Percentiles rank a stretch among this genome's conserved stretches.
These are phyloP conservation scores for Fulvia fulva DNA, from an alignment of 2,329 filamentous ascomycete genomes.

Conservation along the genomic window DNA sequence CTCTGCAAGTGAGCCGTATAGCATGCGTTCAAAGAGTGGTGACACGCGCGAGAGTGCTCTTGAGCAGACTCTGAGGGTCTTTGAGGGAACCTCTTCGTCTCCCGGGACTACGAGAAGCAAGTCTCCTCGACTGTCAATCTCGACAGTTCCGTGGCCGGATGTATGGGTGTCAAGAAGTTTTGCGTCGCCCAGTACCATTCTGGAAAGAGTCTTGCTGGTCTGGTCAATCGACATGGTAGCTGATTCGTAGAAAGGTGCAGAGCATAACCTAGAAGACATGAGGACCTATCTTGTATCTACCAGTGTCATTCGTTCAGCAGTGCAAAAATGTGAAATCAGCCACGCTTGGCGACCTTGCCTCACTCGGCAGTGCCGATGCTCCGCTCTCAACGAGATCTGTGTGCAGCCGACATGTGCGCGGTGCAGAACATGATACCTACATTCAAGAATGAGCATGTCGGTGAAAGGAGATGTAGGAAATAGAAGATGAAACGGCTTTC, in stretches of 20 bases:
- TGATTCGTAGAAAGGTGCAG: too few relatives aligned
- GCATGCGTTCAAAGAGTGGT: slow-evolving; percentile 3
- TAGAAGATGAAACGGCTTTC: too few relatives aligned
- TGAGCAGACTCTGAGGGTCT: not conserved
- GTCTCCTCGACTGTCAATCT: not conserved
- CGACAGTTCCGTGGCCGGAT: not conserved
- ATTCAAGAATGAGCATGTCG: too few relatives aligned
- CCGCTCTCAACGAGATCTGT: not conserved
- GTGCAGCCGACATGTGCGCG: not conserved
- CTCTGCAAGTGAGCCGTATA: not conserved
- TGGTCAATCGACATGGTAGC: too few relatives aligned
- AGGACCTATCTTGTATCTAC: not conserved
- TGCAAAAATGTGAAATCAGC: not conserved
- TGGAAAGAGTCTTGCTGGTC: too few relatives aligned
- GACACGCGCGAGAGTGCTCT: slow-evolving; percentile 1
- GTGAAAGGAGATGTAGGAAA: too few relatives aligned
- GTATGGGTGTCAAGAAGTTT: not conserved
- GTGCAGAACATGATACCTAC: too few relatives aligned
- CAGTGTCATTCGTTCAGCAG: not conserved
- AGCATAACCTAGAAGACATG: not conserved
- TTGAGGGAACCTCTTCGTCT: not conserved
- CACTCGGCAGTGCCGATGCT: not conserved
- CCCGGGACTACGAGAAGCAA: not conserved
- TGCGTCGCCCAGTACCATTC: too few relatives aligned
- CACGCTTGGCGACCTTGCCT: not conserved